Percentiles rank a stretch among this genome's conserved stretches.
Conservation (phyloP, 2,329 filamentous ascomycete genomes). For the Aspergillus fumigatiaffinis region DNA sequence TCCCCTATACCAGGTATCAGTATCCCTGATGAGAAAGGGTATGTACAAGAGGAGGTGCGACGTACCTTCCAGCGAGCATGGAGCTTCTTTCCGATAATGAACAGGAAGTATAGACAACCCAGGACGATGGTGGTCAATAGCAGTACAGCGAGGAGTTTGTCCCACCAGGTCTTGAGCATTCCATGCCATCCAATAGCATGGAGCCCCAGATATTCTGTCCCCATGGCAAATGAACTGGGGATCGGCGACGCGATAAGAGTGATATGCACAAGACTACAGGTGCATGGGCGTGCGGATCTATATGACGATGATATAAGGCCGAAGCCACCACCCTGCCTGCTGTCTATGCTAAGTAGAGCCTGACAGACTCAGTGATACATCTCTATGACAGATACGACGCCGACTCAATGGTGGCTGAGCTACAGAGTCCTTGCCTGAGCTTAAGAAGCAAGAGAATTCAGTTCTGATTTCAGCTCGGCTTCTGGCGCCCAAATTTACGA, state of each 20-base stretch:
- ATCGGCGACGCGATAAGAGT: not conserved
- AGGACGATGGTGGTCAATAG: conserved; percentile 11
- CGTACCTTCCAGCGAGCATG: conserved; percentile 10
- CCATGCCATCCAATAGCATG: conserved; percentile 15
- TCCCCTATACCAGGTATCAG: not conserved
- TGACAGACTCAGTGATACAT: not conserved
- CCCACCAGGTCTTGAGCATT: conserved; percentile 17
- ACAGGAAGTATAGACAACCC: conserved; percentile 9
- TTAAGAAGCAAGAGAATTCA: not conserved
- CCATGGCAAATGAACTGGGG: conserved; percentile 6
- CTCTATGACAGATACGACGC: not conserved
- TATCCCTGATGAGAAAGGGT: not conserved
- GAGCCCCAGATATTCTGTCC: conserved; percentile 14
- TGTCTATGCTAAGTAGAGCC: not conserved
- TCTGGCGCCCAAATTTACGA: not conserved
- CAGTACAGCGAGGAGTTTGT: conserved; percentile 11
- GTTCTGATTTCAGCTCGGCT: not conserved
- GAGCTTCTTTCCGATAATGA: conserved; percentile 6
- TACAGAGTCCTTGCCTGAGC: not conserved
- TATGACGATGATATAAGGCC: not conserved
- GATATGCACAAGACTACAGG: not conserved
- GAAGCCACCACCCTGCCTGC: not conserved
- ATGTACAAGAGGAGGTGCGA: too few species aligned
- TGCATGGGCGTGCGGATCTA: not conserved
- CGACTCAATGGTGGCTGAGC: not conserved